Conservation (phyloP, 129 eudicot genomes). For the Mikania micrantha region DNA sequence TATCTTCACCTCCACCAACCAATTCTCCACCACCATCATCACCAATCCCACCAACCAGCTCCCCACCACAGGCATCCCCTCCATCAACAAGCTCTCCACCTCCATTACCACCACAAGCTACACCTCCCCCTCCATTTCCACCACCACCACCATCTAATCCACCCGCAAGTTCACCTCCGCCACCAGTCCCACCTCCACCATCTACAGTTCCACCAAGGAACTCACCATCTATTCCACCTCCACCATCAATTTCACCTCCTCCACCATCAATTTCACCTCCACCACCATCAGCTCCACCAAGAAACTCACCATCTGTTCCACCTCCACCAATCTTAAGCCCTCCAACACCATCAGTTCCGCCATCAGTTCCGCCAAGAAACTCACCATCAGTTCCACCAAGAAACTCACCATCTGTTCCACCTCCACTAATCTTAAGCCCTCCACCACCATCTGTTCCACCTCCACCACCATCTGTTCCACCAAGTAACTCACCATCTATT, state of each 20-base stretch:
- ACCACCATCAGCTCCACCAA: constrained; percentile 16
- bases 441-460: constrained; percentile 15
- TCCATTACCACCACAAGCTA: constrained; percentile 7
- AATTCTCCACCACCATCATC: constrained; percentile 33
- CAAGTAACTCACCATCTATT: constrained; percentile 6
- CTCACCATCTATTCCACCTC: constrained; percentile 21
- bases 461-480: constrained; percentile 24
- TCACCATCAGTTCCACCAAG: constrained; percentile 15
- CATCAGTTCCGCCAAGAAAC: constrained; percentile 24
- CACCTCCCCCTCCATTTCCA: constrained; percentile 28
- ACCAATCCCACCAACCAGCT: constrained; percentile 9
- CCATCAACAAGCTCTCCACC: constrained; percentile 17
- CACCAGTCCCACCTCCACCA: constrained; percentile 29
- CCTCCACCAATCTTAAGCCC: constrained; percentile 9
- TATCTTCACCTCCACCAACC: constrained; percentile 14
- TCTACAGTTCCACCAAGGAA: constrained; percentile 1
- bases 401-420: constrained; percentile 16
- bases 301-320: constrained; percentile 14
- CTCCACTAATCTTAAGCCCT: constrained; percentile 5
- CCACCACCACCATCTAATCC: constrained; percentile 31
- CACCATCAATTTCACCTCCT: constrained; percentile 13
- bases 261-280: constrained; percentile 23
- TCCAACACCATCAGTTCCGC: constrained; percentile 16
- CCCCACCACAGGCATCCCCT: constrained; percentile 17
- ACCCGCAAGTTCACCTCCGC: constrained; percentile 23